phyloP scores from a whole-genome alignment of 2,329 filamentous ascomycete genomes.

The Clonostachys byssicola region DNA sequence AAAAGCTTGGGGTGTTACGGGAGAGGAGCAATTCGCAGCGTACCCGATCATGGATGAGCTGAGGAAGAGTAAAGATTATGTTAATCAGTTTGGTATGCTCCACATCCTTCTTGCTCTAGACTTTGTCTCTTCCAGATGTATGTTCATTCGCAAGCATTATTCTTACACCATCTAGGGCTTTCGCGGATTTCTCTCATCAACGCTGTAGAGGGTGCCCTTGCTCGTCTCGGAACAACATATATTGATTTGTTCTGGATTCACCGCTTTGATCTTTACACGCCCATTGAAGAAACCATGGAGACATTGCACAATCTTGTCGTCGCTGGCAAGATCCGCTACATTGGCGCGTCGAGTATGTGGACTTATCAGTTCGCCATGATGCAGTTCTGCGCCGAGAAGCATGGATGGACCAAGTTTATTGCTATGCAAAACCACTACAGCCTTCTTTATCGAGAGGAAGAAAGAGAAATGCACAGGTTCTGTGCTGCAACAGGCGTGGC shows the following conservation, averaged over 20 bases:
- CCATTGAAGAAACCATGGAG: conserved; percentile 51
- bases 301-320: conserved; percentile 49
- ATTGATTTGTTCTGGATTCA: conserved; percentile 54
- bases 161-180: conserved; percentile 19
- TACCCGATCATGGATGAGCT: not conserved
- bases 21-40: not conserved
- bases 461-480: conserved; percentile 33
- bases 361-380: conserved; percentile 40
- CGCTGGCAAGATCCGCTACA: conserved; percentile 44
- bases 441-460: conserved; percentile 54
- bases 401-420: conserved; percentile 52
- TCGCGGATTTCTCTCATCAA: conserved; percentile 61
- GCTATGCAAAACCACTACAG: conserved; percentile 55
- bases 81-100: conserved; percentile 9
- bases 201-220: conserved; percentile 54
- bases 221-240: conserved; percentile 46
- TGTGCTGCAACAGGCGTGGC: conserved; percentile 34
- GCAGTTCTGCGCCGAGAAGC: conserved; percentile 45
- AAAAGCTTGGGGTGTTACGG: conserved; percentile 45
- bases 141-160: not conserved
- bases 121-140: not conserved
- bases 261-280: conserved; percentile 41
- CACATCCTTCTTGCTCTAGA: not conserved
- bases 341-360: conserved; percentile 34
- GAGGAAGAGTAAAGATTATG: conserved; percentile 15